These are phyloP conservation scores for Mayamaea pseudoterrestris DNA, from an alignment of 108 stramenopile genomes.

Conservation along the genomic window DNA sequence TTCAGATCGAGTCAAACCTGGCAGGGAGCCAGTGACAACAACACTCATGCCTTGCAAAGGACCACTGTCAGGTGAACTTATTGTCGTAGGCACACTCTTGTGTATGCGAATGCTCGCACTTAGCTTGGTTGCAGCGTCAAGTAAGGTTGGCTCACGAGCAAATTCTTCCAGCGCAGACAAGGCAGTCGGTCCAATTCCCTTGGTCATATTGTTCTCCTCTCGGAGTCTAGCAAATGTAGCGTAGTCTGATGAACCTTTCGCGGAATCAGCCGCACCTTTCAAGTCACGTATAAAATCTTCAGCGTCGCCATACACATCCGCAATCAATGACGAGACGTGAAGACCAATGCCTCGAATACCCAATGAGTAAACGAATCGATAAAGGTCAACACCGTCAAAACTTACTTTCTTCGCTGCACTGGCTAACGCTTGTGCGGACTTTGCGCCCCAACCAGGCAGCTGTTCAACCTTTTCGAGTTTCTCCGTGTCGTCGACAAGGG, in stretches of 20 bases:
- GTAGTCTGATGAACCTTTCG: background rate
- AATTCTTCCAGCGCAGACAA: conserved; percentile 40
- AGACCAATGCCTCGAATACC: conserved; percentile 63
- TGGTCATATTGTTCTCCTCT: conserved; percentile 29
- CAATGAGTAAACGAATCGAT: conserved; percentile 60
- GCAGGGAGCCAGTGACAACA: conserved; percentile 70
- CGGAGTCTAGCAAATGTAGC: conserved; percentile 7
- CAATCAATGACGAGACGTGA: conserved; percentile 54
- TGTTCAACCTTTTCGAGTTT: conserved; percentile 26
- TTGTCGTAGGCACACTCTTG: conserved; percentile 6
- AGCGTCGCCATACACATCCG: conserved; percentile 35
- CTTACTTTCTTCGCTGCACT: conserved; percentile 22
- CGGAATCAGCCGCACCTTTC: background rate
- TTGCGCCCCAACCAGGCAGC: conserved; percentile 67
- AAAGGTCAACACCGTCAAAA: conserved; percentile 37
- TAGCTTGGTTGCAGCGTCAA: conserved; percentile 46
- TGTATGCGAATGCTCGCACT: conserved; percentile 19
- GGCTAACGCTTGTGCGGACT: conserved; percentile 50
- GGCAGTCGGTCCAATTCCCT: conserved; percentile 60
- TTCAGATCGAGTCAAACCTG: conserved; percentile 30
- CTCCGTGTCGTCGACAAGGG: conserved; percentile 7
- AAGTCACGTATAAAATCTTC: conserved; percentile 32
- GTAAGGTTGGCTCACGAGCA: conserved; percentile 32
- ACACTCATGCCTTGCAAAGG: conserved; percentile 52
- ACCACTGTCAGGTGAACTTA: background rate